These are phyloP conservation scores for Podospora australis DNA, from an alignment of 495 filamentous ascomycete species.

Conservation along the genomic window DNA sequence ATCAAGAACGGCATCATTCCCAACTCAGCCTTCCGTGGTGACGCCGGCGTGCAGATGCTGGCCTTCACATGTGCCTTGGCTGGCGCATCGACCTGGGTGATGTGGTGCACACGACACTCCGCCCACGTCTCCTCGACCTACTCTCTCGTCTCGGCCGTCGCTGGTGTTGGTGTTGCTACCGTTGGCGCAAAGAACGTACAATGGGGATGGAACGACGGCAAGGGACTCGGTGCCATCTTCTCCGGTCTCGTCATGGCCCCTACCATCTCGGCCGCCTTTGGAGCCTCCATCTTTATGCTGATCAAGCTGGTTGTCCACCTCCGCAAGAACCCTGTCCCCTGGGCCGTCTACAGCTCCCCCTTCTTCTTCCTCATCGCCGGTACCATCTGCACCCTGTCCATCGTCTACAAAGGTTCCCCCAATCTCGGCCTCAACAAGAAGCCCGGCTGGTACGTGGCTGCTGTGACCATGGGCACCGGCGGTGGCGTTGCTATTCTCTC, in stretches of 20 bases:
- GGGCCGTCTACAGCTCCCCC: conserved; percentile 52
- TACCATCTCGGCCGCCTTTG: conserved; percentile 50
- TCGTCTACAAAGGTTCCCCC: conserved; percentile 50
- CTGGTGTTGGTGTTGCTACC: conserved; percentile 58
- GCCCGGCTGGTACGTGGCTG: conserved; percentile 40
- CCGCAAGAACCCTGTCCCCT: conserved; percentile 51
- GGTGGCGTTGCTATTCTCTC: conserved; percentile 46
- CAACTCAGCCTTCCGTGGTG: conserved; percentile 42
- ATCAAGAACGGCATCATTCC: conserved; percentile 62
- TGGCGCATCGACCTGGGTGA: conserved; percentile 54
- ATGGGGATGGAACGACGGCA: conserved; percentile 47
- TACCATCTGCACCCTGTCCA: conserved; percentile 57
- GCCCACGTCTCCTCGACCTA: conserved; percentile 63
- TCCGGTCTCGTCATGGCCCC: conserved; percentile 59
- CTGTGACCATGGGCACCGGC: conserved; percentile 54
- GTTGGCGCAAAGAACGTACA: conserved; percentile 44
- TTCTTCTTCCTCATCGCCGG: conserved; percentile 57
- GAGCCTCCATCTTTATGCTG: conserved; percentile 54
- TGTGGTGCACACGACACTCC: conserved; percentile 48
- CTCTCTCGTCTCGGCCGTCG: conserved; percentile 55
- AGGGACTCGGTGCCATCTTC: conserved; percentile 48
- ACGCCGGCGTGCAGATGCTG: conserved; percentile 54
- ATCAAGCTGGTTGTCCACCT: conserved; percentile 60
- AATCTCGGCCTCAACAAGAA: conserved; percentile 40
- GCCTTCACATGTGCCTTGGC: conserved; percentile 55